Base-by-base conservation (phyloP, 768 basidiomycete genomes). In the Hygrophorus russula region DNA sequence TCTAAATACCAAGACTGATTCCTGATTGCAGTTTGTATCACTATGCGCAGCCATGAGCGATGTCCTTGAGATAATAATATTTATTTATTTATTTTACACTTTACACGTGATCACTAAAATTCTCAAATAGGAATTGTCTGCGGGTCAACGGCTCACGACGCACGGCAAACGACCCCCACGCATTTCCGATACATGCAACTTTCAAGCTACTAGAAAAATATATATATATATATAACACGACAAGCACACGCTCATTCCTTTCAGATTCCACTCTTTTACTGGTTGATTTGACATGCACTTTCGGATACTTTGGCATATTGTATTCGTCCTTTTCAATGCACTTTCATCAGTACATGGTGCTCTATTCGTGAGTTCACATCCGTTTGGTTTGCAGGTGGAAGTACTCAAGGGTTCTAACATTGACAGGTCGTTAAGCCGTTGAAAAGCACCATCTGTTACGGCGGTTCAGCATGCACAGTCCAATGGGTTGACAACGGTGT, bases 401-500 rank as follows among this genome's bases (percentile, higher is more conserved):
- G 2, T 27, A 12, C 15, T 40, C 18, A 15, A 43, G 15, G 39
- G 12, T 41, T 4, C 42, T 17, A 3, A 7, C 7, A 3, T 35
- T 36, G 14, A 44, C 39, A 80, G 77, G 64, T 80, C 30, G 66
- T 69, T 29, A 49, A 63, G 41, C 78, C 82, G 24, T 48, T 58
- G 9, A 49, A 54, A 42, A 49, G 61, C 40, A 62, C 69, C 9
- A 61, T 59, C 17, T 83, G 78, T 55, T 61, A 61, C 31, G 83
- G 64, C 18, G 78, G 75, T 9, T 57, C 74, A 48, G 47, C 69
- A 5, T 82, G 78, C 59, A 58, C 55, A 0, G 67, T 85, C 5
- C 45, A 64, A 36, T 87, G 82, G 82, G 46, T 74, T 1, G 83
- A 88, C 43, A 65, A 87, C 48, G 82, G 82, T 13, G 31, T 47